These are phyloP conservation scores for Saturnispora dispora DNA, from an alignment of 805 yeast species.

Conservation along the genomic window DNA sequence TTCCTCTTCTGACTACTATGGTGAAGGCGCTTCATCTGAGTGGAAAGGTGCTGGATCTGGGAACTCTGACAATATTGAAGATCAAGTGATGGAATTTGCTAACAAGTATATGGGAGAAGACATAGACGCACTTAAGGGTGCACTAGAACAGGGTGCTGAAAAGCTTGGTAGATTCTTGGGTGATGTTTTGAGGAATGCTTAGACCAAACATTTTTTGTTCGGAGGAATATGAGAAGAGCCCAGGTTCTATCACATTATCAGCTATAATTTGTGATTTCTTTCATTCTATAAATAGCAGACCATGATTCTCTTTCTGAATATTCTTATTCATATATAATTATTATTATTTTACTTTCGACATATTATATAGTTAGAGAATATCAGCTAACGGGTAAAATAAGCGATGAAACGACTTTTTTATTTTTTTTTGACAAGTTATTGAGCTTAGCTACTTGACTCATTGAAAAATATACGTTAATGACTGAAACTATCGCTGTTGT, in stretches of 20 bases:
- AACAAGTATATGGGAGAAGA: conserved; percentile 74
- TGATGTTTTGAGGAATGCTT: conserved; percentile 55
- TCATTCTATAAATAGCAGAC: not conserved
- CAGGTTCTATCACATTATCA: not conserved
- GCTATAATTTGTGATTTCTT: not conserved
- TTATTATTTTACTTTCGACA: not conserved
- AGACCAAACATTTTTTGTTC: not conserved
- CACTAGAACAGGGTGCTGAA: conserved; percentile 88
- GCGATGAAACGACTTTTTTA: not conserved
- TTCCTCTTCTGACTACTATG: conserved; percentile 87
- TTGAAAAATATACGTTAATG: conserved; percentile 6
- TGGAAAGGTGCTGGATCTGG: conserved; percentile 19
- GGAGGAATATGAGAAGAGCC: not conserved
- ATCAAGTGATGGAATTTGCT: conserved; percentile 49
- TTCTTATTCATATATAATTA: not conserved
- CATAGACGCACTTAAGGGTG: conserved; percentile 80
- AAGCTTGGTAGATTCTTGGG: conserved; percentile 78
- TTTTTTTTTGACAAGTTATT: not conserved
- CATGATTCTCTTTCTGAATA: not conserved
- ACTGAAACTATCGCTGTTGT: conserved; percentile 45
- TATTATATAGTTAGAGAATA: not conserved
- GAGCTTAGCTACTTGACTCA: not conserved
- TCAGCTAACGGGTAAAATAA: not conserved
- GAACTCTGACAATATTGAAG: conserved; percentile 35
- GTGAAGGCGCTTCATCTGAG: conserved; percentile 42